A percentile compares a stretch with the other conserved stretches of the same genome.
These are phyloP conservation scores for Leucocoprinus birnbaumii DNA, from an alignment of 768 basidiomycete species.

Conservation along the genomic window DNA sequence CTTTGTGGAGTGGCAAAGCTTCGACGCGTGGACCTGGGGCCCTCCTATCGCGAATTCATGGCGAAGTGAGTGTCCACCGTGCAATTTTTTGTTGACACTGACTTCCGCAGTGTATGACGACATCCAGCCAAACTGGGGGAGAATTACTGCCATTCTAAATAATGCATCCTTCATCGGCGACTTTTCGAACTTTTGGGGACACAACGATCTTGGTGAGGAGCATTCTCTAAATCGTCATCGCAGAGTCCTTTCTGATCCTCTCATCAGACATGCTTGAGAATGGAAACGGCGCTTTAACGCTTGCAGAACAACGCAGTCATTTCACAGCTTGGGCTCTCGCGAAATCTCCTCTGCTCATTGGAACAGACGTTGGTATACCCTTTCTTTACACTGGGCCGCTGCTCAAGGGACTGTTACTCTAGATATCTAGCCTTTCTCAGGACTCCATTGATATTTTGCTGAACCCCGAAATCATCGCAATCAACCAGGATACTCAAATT, in stretches of 20 bases:
- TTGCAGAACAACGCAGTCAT: slow-evolving; percentile 49
- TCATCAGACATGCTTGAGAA: slow-evolving; percentile 28
- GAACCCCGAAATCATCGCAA: slow-evolving; percentile 53
- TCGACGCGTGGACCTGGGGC: slow-evolving; percentile 25
- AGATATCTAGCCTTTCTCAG: slow-evolving; percentile 22
- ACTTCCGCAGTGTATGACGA: slow-evolving; percentile 19
- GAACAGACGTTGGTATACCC: slow-evolving; percentile 43
- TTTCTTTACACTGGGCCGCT: too few species aligned
- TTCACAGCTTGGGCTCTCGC: slow-evolving; percentile 57
- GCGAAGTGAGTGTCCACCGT: slow-evolving; percentile 16
- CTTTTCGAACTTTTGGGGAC: slow-evolving; percentile 40
- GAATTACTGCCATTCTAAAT: slow-evolving; percentile 22
- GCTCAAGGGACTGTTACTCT: background rate
- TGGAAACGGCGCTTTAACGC: slow-evolving; percentile 47
- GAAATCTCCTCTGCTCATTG: slow-evolving; percentile 50
- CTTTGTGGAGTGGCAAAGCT: slow-evolving; percentile 25
- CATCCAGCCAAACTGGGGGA: slow-evolving; percentile 20
- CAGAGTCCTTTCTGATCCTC: too few species aligned
- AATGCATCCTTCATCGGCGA: slow-evolving; percentile 25
- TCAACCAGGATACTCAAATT: slow-evolving; percentile 49
- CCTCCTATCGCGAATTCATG: slow-evolving; percentile 22
- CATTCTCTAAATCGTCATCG: background rate
- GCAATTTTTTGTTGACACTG: background rate
- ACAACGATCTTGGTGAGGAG: slow-evolving; percentile 44
- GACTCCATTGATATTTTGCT: slow-evolving; percentile 41